Evolutionary conservation across 164 flowering plant species (phyloP).

Genomic region (Kalanchoe fedtschenkoi): DNA sequence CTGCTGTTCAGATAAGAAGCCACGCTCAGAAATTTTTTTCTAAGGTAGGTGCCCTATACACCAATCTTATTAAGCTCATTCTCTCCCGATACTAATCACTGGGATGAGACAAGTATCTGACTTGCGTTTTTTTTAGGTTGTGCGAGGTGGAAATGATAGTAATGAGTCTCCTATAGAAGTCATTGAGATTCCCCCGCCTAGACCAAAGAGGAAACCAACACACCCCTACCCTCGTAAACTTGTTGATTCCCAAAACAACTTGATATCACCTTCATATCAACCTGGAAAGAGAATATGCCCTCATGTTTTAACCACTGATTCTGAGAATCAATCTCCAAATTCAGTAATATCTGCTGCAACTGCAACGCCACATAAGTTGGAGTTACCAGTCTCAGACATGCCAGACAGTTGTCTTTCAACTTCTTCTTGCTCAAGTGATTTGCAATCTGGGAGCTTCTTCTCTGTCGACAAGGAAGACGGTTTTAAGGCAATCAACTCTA

Average conservation of each 20-base stretch:
- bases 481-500: conserved; percentile 11
- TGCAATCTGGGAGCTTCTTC: conserved; percentile 12
- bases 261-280: conserved; percentile 9
- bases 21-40: conserved; percentile 93
- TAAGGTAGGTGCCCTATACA: conserved; percentile 39
- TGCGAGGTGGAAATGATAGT: conserved; percentile 32
- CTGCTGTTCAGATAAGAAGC: conserved; percentile 89
- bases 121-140: conserved; percentile 31
- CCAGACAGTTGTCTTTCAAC: conserved; percentile 34
- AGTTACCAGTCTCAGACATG: conserved; percentile 25
- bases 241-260: conserved; percentile 9
- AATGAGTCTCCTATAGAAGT: conserved; percentile 26
- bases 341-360: conserved; percentile 50
- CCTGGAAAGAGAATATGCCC: conserved; percentile 18
- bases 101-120: conserved; percentile 7
- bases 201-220: conserved; percentile 80
- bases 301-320: conserved; percentile 9
- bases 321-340: conserved; percentile 40
- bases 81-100: conserved; percentile 12
- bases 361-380: conserved; percentile 33
- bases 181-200: conserved; percentile 91
- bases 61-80: conserved; percentile 13
- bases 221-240: conserved; percentile 91
- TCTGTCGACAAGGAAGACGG: conserved; percentile 15
- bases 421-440: conserved; percentile 28